phyloP scores from a whole-genome alignment of 257 asterid genomes.

The Striga asiatica region DNA sequence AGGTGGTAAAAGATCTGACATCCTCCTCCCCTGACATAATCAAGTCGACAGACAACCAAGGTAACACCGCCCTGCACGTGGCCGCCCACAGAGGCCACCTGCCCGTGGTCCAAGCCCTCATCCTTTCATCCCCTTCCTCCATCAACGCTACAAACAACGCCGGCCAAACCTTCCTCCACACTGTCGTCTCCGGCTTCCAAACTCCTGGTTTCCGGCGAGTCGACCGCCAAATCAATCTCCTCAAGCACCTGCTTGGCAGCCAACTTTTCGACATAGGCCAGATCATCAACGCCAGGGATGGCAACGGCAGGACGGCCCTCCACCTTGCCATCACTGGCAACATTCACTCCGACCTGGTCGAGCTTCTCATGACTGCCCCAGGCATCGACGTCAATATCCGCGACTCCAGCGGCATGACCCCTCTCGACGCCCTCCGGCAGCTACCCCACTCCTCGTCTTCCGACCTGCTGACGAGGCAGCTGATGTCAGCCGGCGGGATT shows the following conservation, averaged over 20 bases:
- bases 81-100: constrained; percentile 89
- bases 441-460: constrained; percentile 62
- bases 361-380: constrained; percentile 54
- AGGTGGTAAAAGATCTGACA: constrained; percentile 61
- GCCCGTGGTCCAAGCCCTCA: constrained; percentile 62
- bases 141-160: constrained; percentile 40
- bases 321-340: constrained; percentile 72
- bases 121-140: constrained; percentile 48
- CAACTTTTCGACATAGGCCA: constrained; percentile 36
- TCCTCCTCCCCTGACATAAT: constrained; percentile 35
- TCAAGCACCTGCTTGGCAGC: constrained; percentile 47
- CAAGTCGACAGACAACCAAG: constrained; percentile 56
- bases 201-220: constrained; percentile 77
- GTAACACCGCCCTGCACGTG: constrained; percentile 75
- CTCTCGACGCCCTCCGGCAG: constrained; percentile 67
- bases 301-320: constrained; percentile 63
- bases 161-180: constrained; percentile 73
- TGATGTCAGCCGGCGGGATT: constrained; percentile 81
- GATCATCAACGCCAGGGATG: constrained; percentile 43
- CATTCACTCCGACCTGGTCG: constrained; percentile 66
- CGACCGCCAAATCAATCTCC: constrained; percentile 65
- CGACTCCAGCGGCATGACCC: constrained; percentile 59
- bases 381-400: constrained; percentile 58
- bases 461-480: constrained; percentile 48
- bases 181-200: constrained; percentile 71